Conservation (phyloP, 768 basidiomycete genomes). For the Suillus clintonianus region DNA sequence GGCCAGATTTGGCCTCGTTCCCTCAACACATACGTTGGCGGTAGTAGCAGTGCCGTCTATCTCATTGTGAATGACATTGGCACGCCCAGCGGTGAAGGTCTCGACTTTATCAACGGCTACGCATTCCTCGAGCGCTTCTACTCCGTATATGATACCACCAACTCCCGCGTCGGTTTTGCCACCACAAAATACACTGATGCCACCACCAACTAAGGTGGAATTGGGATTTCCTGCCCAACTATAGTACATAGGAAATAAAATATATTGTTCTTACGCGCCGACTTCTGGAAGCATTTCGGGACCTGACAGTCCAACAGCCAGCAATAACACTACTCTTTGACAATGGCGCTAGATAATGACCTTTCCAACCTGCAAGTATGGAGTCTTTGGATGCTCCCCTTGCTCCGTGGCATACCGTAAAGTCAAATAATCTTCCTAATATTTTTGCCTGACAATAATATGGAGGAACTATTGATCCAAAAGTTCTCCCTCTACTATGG, state of each 20-base stretch:
- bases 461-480: not conserved
- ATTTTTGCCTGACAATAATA: not conserved
- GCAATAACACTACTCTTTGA: too few relatives aligned
- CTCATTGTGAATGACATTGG: slow-evolving; percentile 42
- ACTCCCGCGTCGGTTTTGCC: slow-evolving; percentile 40
- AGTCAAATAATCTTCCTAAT: not conserved
- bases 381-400: too few relatives aligned
- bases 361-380: too few relatives aligned
- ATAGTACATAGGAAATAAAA: too few relatives aligned
- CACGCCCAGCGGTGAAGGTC: slow-evolving; percentile 40
- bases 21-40: slow-evolving; percentile 47
- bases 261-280: too few relatives aligned
- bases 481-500: not conserved
- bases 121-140: slow-evolving; percentile 66
- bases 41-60: slow-evolving; percentile 37
- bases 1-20: slow-evolving; percentile 44
- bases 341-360: not conserved
- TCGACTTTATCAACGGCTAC: slow-evolving; percentile 59
- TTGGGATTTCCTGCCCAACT: too few relatives aligned
- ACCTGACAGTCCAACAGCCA: too few relatives aligned
- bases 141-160: slow-evolving; percentile 62
- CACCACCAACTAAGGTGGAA: slow-evolving; percentile 27
- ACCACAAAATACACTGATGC: slow-evolving; percentile 29
- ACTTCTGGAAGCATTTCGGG: too few relatives aligned
- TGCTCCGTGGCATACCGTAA: not conserved